A percentile compares a stretch with the other conserved stretches of the same genome.
phyloP scores from a whole-genome alignment of 805 yeast genomes.

The Hanseniaspora valbyensis region DNA sequence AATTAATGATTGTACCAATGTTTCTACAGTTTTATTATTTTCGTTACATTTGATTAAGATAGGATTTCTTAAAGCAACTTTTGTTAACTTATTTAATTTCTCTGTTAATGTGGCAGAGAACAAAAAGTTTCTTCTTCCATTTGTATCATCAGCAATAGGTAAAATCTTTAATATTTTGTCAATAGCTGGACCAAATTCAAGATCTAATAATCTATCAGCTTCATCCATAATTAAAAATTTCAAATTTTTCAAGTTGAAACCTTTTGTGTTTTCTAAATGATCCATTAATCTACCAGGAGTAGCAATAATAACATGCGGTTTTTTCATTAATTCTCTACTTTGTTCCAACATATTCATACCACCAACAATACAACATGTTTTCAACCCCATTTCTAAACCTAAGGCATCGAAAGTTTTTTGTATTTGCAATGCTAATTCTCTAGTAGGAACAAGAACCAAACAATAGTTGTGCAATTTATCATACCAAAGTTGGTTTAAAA shows the following conservation, averaged over 20 bases:
- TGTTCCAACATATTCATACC: conserved; percentile 99
- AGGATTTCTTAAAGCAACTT: conserved; percentile 83
- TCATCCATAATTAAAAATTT: conserved; percentile 89
- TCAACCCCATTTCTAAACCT: conserved; percentile 85
- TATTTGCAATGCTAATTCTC: conserved; percentile 79
- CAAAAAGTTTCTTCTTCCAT: conserved; percentile 58
- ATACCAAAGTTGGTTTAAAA: conserved; percentile 80
- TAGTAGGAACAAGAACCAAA: conserved; percentile 74
- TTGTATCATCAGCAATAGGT: conserved; percentile 48
- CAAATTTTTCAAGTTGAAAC: conserved; percentile 67
- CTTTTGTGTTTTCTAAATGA: conserved; percentile 85
- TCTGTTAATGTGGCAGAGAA: conserved; percentile 97
- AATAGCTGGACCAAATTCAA: conserved; percentile 93
- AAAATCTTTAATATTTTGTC: conserved; percentile 75
- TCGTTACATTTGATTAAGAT: conserved; percentile 67
- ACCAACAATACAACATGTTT: conserved; percentile 82
- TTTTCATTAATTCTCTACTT: conserved; percentile 82
- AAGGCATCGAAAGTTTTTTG: conserved; percentile 91
- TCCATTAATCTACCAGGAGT: conserved; percentile 93
- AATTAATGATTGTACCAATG: conserved; percentile 79
- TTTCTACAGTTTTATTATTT: conserved; percentile 82
- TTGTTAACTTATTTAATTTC: conserved; percentile 84
- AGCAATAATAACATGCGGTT: conserved; percentile 90
- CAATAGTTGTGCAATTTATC: conserved; percentile 83
- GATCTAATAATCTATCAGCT: conserved; percentile 88